Percentiles rank a stretch among this genome's conserved stretches.
These are phyloP conservation scores for Metarhizium humberi DNA, from an alignment of 2,329 filamentous ascomycete genomes.

Conservation along the genomic window DNA sequence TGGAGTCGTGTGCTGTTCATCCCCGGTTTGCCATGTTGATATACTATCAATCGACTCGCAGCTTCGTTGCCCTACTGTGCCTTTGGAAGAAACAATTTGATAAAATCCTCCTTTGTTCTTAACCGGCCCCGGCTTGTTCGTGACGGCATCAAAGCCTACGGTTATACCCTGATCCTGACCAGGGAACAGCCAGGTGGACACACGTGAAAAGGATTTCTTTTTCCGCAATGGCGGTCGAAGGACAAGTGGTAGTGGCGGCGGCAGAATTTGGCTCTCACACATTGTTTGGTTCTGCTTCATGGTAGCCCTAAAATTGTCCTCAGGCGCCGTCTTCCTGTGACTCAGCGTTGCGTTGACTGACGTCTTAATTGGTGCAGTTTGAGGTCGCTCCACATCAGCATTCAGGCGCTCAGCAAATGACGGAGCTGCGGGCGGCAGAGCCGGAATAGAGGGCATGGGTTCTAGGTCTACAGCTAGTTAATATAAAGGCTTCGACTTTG, in stretches of 20 bases:
- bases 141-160: constrained; percentile 40
- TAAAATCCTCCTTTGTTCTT: constrained; percentile 48
- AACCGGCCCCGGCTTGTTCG: constrained; percentile 44
- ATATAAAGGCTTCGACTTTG: background rate
- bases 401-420: constrained; percentile 49
- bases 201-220: constrained; percentile 57
- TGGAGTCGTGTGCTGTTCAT: constrained; percentile 34
- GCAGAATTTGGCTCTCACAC: constrained; percentile 29
- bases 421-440: constrained; percentile 44
- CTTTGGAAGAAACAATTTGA: constrained; percentile 37
- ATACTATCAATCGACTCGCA: constrained; percentile 36
- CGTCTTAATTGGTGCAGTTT: constrained; percentile 24
- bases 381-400: constrained; percentile 30
- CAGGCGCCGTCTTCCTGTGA: constrained; percentile 14
- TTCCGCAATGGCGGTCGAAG: constrained; percentile 52
- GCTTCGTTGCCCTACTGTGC: constrained; percentile 24
- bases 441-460: constrained; percentile 47
- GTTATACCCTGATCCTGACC: constrained; percentile 26
- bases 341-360: constrained; percentile 19
- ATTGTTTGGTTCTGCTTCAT: constrained; percentile 4
- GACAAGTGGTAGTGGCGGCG: constrained; percentile 49
- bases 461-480: constrained; percentile 28
- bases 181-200: constrained; percentile 51
- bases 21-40: constrained; percentile 41
- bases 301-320: background rate